A percentile compares a stretch with the other conserved stretches of the same genome.
Conservation (phyloP, 495 filamentous ascomycete genomes). For the Penicillium arizonense region DNA sequence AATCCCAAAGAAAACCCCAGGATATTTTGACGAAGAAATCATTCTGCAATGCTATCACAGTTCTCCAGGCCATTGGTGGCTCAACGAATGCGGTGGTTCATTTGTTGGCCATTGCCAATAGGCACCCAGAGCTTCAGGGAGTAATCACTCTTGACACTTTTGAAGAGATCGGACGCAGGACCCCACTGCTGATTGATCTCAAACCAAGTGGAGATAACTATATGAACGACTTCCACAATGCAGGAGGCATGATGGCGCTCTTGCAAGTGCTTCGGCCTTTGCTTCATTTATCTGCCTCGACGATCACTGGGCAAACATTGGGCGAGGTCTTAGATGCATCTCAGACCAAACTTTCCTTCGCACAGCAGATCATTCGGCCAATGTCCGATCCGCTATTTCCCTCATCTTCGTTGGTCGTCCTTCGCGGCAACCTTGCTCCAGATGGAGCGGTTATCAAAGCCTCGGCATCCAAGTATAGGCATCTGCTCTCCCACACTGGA, state of each 20-base stretch:
- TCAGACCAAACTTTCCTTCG: constrained; percentile 43
- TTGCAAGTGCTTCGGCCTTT: constrained; percentile 56
- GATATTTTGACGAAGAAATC: constrained; percentile 56
- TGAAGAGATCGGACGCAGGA: constrained; percentile 58
- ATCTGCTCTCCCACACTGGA: constrained; percentile 51
- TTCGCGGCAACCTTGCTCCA: constrained; percentile 56
- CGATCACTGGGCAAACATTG: constrained; percentile 57
- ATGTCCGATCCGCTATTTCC: constrained; percentile 54
- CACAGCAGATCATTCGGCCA: constrained; percentile 48
- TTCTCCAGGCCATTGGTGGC: constrained; percentile 67
- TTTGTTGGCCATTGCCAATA: constrained; percentile 61
- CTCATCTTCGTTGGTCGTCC: constrained; percentile 51
- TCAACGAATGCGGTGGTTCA: constrained; percentile 70
- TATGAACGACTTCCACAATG: constrained; percentile 70
- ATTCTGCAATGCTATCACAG: constrained; percentile 65
- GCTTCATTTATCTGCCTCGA: constrained; percentile 55
- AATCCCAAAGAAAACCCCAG: constrained; percentile 47
- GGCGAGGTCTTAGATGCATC: constrained; percentile 52
- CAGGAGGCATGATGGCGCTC: constrained; percentile 62
- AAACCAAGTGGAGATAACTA: constrained; percentile 69
- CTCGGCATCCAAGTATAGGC: constrained; percentile 55
- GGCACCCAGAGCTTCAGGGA: constrained; percentile 54
- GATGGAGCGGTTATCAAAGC: constrained; percentile 62
- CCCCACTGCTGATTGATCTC: constrained; percentile 62
- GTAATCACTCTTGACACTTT: constrained; percentile 55